phyloP scores from a whole-genome alignment of 2,329 filamentous ascomycete genomes.

The Pezicula carpinea region DNA sequence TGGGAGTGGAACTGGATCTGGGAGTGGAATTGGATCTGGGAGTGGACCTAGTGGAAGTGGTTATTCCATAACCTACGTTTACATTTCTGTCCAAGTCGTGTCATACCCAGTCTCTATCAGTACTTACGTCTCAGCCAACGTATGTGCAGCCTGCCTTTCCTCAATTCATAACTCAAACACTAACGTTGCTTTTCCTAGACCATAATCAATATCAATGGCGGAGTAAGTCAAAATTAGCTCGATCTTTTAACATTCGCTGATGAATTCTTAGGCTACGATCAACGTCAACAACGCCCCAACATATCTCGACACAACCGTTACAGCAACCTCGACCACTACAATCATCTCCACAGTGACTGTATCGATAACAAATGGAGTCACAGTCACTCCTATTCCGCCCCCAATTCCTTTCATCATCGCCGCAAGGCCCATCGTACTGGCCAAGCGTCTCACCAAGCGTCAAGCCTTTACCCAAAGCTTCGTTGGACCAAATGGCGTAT shows the following conservation, averaged over 20 bases:
- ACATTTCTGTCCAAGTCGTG: background rate
- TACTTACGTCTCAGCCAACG: background rate
- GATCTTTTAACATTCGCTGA: no score
- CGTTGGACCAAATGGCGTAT: background rate
- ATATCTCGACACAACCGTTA: background rate
- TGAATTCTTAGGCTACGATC: background rate
- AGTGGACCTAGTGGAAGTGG: background rate
- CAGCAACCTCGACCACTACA: background rate
- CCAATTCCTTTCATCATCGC: background rate
- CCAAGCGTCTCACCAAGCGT: background rate
- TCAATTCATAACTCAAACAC: no score
- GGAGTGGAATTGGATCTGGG: background rate
- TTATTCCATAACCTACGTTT: background rate
- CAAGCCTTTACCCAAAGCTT: background rate
- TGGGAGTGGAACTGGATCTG: background rate
- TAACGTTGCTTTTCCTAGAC: background rate
- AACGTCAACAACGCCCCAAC: background rate
- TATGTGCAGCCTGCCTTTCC: no score
- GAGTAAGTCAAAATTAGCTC: background rate
- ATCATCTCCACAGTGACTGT: background rate
- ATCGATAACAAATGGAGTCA: background rate
- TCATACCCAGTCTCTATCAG: background rate
- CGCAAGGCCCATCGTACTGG: background rate
- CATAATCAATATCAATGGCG: slow-evolving; percentile 1
- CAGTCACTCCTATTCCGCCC: background rate